Evolutionary conservation across 192 early-diverging fungal species (phyloP).

Genomic region (Phycomyces blakesleeanus): DNA sequence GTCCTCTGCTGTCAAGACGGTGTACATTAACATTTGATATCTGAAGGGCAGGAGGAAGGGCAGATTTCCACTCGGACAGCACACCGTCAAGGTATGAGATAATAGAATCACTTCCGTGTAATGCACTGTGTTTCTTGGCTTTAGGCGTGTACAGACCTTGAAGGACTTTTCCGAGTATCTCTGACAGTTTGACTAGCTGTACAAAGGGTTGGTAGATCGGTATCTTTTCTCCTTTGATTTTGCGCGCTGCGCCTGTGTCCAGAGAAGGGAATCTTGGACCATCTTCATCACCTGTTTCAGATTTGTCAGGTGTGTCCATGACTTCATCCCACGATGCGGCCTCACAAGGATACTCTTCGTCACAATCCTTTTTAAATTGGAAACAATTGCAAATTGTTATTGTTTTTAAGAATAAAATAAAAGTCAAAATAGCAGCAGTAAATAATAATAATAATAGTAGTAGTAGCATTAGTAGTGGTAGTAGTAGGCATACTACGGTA

Average conservation of each 20-base stretch:
- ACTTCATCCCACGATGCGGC: conserved; percentile 33
- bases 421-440: too few relatives aligned
- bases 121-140: conserved; percentile 30
- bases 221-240: conserved; percentile 21
- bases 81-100: conserved; percentile 30
- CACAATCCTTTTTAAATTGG: conserved; percentile 18
- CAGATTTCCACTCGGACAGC: conserved; percentile 33
- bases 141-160: conserved; percentile 34
- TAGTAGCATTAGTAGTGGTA: too few relatives aligned
- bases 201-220: conserved; percentile 40
- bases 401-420: too few relatives aligned
- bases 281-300: not conserved
- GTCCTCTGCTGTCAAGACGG: conserved; percentile 13
- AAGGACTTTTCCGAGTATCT: conserved; percentile 33
- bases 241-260: conserved; percentile 20
- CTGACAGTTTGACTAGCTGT: conserved; percentile 37
- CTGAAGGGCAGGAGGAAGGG: conserved; percentile 25
- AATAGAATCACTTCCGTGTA: conserved; percentile 33
- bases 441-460: too few relatives aligned
- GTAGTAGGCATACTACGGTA: too few relatives aligned
- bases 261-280: conserved; percentile 28
- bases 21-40: conserved; percentile 20
- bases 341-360: conserved; percentile 32
- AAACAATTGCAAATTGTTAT: too few relatives aligned
- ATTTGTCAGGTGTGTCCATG: conserved; percentile 22